These are phyloP conservation scores for Xylariomycetidae sp. DNA, from an alignment of 2,329 filamentous ascomycete genomes.

Conservation along the genomic window DNA sequence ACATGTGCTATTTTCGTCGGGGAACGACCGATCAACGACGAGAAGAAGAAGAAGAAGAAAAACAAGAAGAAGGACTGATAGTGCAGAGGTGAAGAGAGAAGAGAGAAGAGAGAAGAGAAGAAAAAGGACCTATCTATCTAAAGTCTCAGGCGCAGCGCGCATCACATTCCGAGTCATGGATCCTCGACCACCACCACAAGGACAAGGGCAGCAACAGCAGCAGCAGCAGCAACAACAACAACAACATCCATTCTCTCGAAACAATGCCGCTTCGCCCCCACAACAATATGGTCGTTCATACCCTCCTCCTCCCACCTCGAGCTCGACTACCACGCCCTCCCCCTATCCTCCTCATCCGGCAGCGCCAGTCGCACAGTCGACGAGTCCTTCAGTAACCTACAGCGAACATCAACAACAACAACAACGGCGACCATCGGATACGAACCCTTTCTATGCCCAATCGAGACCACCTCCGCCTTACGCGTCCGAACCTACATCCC, in stretches of 20 bases:
- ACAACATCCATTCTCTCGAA: conserved; percentile 24
- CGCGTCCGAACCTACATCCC: conserved; percentile 22
- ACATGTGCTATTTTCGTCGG: too few species aligned
- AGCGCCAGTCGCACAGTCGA: conserved; percentile 14
- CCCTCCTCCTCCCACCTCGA: conserved; percentile 15
- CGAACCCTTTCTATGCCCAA: conserved; percentile 25
- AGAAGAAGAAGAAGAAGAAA: too few species aligned
- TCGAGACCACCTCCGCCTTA: conserved; percentile 21
- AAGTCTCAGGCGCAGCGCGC: too few species aligned
- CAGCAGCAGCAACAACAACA: too few species aligned
- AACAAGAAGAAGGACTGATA: too few species aligned
- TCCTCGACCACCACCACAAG: too few species aligned
- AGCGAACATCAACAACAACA: conserved; percentile 26
- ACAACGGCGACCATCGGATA: conserved; percentile 25
- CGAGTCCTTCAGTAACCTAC: conserved; percentile 21
- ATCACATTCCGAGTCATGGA: too few species aligned
- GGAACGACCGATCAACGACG: too few species aligned
- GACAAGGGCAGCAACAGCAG: too few species aligned
- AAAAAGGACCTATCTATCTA: too few species aligned
- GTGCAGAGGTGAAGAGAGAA: too few species aligned
- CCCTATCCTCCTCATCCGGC: conserved; percentile 21
- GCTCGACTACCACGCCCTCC: conserved; percentile 21
- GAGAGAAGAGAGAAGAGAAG: too few species aligned
- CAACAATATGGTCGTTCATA: conserved; percentile 22
- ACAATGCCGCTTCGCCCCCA: conserved; percentile 19